phyloP scores from a whole-genome alignment of 148 eudicot species.

The Rhododendron ferrugineum region DNA sequence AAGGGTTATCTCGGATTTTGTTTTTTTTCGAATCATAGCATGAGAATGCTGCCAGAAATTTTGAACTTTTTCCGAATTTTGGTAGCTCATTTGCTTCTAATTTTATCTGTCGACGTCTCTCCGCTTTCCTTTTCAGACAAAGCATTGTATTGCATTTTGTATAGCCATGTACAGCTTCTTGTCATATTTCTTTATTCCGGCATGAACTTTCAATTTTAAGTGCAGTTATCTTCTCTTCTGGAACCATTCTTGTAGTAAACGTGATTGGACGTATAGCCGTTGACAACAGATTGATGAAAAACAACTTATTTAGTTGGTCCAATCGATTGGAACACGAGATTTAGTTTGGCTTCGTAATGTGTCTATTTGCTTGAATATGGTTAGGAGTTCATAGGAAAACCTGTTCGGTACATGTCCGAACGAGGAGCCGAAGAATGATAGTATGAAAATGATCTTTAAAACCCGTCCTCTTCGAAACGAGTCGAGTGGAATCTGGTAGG shows the following conservation, averaged over 20 bases:
- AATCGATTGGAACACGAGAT: neutral
- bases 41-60: slow-evolving; percentile 16
- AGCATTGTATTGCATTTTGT: neutral
- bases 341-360: neutral
- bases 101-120: slow-evolving; percentile 4
- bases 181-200: neutral
- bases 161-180: neutral
- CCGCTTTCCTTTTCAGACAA: neutral
- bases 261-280: neutral
- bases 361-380: neutral
- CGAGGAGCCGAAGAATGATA: neutral
- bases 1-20: too few species aligned
- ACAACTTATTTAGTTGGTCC: neutral
- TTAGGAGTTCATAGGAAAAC: neutral
- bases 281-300: neutral
- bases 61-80: slow-evolving; percentile 7
- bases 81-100: neutral
- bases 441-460: neutral
- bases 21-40: neutral
- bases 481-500: neutral
- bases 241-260: neutral
- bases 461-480: neutral
- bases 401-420: neutral
- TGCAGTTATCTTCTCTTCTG: neutral
- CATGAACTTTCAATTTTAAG: neutral